Conservation (phyloP, 352 stramenopile species). For the Phytophthora ohioensis region DNA sequence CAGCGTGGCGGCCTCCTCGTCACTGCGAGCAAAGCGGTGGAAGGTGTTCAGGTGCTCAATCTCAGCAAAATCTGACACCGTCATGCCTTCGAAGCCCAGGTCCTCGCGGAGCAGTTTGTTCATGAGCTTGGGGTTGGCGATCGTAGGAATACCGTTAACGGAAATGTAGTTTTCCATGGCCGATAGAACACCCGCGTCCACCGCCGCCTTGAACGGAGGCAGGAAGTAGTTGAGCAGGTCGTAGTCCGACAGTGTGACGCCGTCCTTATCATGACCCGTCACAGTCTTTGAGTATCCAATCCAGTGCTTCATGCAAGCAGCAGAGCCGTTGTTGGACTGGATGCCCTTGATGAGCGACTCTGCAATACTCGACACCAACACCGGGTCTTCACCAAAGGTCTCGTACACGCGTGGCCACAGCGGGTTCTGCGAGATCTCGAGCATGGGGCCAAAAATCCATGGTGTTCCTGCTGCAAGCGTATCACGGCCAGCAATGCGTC, state of each 20-base stretch:
- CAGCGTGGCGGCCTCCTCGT: conserved; percentile 62
- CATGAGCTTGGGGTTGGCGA: conserved; percentile 80
- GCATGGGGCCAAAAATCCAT: conserved; percentile 79
- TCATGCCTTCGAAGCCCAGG: conserved; percentile 82
- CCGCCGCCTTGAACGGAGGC: conserved; percentile 76
- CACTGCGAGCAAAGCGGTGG: conserved; percentile 50
- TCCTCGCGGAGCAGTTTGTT: conserved; percentile 75
- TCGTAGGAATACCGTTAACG: conserved; percentile 89
- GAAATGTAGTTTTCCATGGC: conserved; percentile 95
- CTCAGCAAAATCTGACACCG: conserved; percentile 92
- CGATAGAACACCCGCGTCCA: conserved; percentile 76
- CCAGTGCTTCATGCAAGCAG: conserved; percentile 90
- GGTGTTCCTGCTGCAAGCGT: conserved; percentile 85
- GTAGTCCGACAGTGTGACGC: conserved; percentile 67
- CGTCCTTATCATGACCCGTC: conserved; percentile 80
- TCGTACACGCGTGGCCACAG: conserved; percentile 91
- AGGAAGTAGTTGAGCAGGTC: conserved; percentile 86
- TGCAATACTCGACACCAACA: conserved; percentile 79
- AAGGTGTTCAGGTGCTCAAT: conserved; percentile 84
- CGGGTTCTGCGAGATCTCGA: conserved; percentile 62
- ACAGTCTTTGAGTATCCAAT: conserved; percentile 80
- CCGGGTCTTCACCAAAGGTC: conserved; percentile 93
- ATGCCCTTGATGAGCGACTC: conserved; percentile 76
- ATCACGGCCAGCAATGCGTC: conserved; percentile 78
- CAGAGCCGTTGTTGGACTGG: conserved; percentile 65